Evolutionary conservation across 2,329 filamentous ascomycete genomes (phyloP).

Genomic region (Fusarium sp.): DNA sequence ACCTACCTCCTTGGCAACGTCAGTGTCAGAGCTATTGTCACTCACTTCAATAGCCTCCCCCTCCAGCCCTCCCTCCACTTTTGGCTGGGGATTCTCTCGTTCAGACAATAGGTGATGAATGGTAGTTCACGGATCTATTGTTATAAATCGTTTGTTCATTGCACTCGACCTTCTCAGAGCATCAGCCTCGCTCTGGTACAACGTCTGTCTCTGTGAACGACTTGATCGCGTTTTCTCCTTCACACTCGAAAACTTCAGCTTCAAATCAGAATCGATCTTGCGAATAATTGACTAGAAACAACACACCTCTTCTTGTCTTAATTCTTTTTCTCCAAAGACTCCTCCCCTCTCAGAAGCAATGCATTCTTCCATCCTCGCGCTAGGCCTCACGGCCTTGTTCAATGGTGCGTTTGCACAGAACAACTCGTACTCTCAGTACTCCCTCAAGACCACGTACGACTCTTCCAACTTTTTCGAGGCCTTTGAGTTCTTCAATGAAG

Average conservation of each 20-base stretch:
- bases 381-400: slow-evolving; percentile 47
- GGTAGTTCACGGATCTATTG: slow-evolving; percentile 21
- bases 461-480: slow-evolving; percentile 64
- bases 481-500: slow-evolving; percentile 65
- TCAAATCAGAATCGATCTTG: slow-evolving; percentile 4
- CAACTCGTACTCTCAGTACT: slow-evolving; percentile 51
- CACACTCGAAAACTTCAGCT: slow-evolving; percentile 7
- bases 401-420: slow-evolving; percentile 39
- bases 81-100: slow-evolving; percentile 20
- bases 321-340: background rate
- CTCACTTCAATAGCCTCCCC: slow-evolving; percentile 21
- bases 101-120: slow-evolving; percentile 21
- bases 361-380: slow-evolving; percentile 38
- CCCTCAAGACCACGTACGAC: slow-evolving; percentile 60
- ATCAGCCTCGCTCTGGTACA: background rate
- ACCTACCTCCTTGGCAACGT: slow-evolving; percentile 30
- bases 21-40: slow-evolving; percentile 22
- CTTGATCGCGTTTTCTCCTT: slow-evolving; percentile 6
- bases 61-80: slow-evolving; percentile 26
- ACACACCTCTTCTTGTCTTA: background rate
- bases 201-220: slow-evolving; percentile 9
- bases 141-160: slow-evolving; percentile 18
- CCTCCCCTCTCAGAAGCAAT: slow-evolving; percentile 31
- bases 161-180: background rate
- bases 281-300: background rate